Base-by-base conservation (phyloP, 306 rosid genomes). In the Acmispon strigosus region DNA sequence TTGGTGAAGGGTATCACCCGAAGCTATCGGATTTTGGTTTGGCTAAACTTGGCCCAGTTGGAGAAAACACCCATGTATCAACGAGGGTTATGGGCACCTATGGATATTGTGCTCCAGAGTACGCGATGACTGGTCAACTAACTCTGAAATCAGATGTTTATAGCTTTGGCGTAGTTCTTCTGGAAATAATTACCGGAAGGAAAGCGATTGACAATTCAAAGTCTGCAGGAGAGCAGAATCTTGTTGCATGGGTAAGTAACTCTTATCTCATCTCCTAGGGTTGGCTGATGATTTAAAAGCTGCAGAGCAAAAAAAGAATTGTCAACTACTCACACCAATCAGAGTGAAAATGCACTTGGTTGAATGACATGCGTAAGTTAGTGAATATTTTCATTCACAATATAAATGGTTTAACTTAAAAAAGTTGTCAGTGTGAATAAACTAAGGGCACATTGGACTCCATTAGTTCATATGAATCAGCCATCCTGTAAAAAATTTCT, bases 11-110 rank as follows among this genome's bases (percentile, higher is more conserved):
- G 34, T 94, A 80, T 81, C 90, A 86, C 72, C 97, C 98, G 13
- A 90, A 90, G 80, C 84, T 94, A 67, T 94, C 98, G 72, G 98
- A 90, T 82, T 94, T 94, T 77, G 96, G 98, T 51, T 81, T 94
- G 83, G 98, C 98, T 42, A 94, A 90, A 73, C 87, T 94, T 6
- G 98, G 98, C 39, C 98, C 98, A 11, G 96, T 94, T 24, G 98
- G 98, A 37, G 98, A 94, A 39, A 89, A 94, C 84, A 90, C 97
- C 22, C 97, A 93, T 77, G 98, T 93, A 14, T 93, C 97, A 24
- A 94, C 98, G 5, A 86, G 98, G 82, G 96, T 94, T 47, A 94
- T 90, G 98, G 98, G 98, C 5, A 94, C 98, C 29, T 94, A 94
- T 39, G 97, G 98, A 70, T 94, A 94, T 81, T 94, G 98, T 82